Conservation (phyloP, 1,284 basidiomycete genomes). For the Papiliotrema nemorosa region DNA sequence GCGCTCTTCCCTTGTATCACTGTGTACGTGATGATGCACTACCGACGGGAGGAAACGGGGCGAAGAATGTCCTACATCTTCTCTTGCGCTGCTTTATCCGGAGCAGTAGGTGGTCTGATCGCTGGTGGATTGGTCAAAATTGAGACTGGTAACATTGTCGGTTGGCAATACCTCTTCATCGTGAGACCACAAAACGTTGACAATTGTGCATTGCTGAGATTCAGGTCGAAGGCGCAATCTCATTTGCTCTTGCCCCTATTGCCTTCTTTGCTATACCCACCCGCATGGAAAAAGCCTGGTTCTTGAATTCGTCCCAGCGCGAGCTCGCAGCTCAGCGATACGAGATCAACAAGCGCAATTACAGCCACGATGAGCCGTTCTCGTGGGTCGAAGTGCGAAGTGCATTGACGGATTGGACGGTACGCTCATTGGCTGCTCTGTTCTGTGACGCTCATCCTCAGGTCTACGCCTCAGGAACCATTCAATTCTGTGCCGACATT, state of each 20-base stretch:
- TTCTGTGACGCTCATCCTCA: no score
- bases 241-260: slow-evolving; percentile 1
- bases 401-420: slow-evolving; percentile 8
- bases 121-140: slow-evolving; percentile 3
- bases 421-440: no score
- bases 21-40: slow-evolving; percentile 7
- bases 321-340: slow-evolving; percentile 7
- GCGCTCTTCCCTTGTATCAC: no score
- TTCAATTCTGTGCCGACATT: no score
- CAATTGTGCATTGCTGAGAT: no score
- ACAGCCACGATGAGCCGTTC: slow-evolving; percentile 14
- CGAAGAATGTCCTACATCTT: slow-evolving; percentile 23
- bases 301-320: slow-evolving; percentile 11
- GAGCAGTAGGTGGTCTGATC: slow-evolving; percentile 9
- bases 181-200: no score
- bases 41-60: slow-evolving; percentile 19
- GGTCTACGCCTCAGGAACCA: no score
- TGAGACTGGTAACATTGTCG: background rate
- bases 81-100: slow-evolving; percentile 21
- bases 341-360: slow-evolving; percentile 9
- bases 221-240: slow-evolving; percentile 1
- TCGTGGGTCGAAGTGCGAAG: slow-evolving; percentile 13
- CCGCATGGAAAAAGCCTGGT: slow-evolving; percentile 6
- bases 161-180: slow-evolving; percentile 10
- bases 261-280: slow-evolving; percentile 9